Evolutionary conservation across 805 yeast genomes (phyloP), one percentile per base, ranked within the genome.

Genomic region (Wickerhamomyces tratensis): DNA sequence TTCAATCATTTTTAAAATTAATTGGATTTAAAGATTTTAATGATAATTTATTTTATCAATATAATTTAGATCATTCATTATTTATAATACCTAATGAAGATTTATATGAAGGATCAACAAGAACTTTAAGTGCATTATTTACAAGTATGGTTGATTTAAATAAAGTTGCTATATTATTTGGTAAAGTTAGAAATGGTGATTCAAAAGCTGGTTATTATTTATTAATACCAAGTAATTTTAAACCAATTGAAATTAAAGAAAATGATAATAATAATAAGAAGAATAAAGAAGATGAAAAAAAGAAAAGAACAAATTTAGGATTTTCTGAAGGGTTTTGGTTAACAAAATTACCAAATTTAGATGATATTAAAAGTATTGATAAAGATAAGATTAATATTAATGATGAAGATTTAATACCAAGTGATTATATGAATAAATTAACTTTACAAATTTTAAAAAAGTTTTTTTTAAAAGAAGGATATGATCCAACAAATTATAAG

Each of bases 261-360:
- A 20, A 20, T 20, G 20, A 20, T 20, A 20, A 20, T 3, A 4
- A 20, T 20, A 20, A 20, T 20, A 20, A 20, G n/a, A n/a, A 20
- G 20, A 20, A n/a, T n/a, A 20, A 20, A 20, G 20, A 4, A 20
- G 4, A 20, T 3, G 20, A 20, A 20, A 20, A 20, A 20, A 4
- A 4, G 4, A 20, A 20, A 20, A 20, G 20, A 20, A 20, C 20
- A 20, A 20, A 20, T 20, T 20, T 20, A 8, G 39, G 39, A n/a
- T 62, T 69, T 30, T 83, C 91, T 0, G 78, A 83, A 43, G 96
- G 96, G 0, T 74, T 91, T 47, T 77, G 81, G 39, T 58, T 88
- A 43, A 69, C 83, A 8, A 68, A 71, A 30, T 51, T 85, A 25
- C 96, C 98, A 1, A 83, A 74, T 67, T 61, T 76, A 13, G 94